A percentile compares a stretch with the other conserved stretches of the same genome.
phyloP scores from a whole-genome alignment of 805 yeast genomes.

The Candida peoriensis region DNA sequence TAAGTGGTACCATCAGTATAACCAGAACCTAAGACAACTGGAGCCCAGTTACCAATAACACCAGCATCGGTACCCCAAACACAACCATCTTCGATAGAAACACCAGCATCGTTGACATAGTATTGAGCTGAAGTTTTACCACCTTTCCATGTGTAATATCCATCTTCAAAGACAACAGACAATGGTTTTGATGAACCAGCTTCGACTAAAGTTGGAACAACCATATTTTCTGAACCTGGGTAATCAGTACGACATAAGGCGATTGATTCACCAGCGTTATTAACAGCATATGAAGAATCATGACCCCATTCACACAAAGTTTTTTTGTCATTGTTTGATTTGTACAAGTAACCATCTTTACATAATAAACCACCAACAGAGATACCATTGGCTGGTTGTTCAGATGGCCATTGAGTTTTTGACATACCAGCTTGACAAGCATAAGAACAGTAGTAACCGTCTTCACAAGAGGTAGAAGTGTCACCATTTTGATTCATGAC shows the following conservation, averaged over 20 bases:
- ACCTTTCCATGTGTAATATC: slow-evolving; percentile 81
- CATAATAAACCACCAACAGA: slow-evolving; percentile 93
- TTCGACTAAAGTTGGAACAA: slow-evolving; percentile 77
- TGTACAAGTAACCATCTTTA: slow-evolving; percentile 79
- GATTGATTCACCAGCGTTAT: slow-evolving; percentile 58
- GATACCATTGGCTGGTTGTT: slow-evolving; percentile 84
- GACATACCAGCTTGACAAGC: slow-evolving; percentile 99
- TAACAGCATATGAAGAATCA: slow-evolving; percentile 62
- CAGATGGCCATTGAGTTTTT: slow-evolving; percentile 94
- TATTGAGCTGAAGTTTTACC: slow-evolving; percentile 87
- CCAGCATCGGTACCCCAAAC: slow-evolving; percentile 83
- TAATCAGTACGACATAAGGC: slow-evolving; percentile 97
- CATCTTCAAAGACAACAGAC: slow-evolving; percentile 72
- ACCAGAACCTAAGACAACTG: slow-evolving; percentile 93
- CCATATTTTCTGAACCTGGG: slow-evolving; percentile 99
- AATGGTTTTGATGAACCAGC: slow-evolving; percentile 64
- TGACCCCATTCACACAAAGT: slow-evolving; percentile 87
- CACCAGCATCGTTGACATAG: slow-evolving; percentile 97
- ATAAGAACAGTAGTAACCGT: slow-evolving; percentile 93
- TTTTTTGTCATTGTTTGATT: slow-evolving; percentile 60
- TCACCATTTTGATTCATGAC: slow-evolving; percentile 54
- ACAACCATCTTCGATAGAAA: slow-evolving; percentile 85
- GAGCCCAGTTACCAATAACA: slow-evolving; percentile 97
- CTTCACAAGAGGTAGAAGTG: slow-evolving; percentile 69
- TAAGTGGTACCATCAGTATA: slow-evolving; percentile 60